Conservation (phyloP, 306 rosid species). For the Canavalia ensiformis region DNA sequence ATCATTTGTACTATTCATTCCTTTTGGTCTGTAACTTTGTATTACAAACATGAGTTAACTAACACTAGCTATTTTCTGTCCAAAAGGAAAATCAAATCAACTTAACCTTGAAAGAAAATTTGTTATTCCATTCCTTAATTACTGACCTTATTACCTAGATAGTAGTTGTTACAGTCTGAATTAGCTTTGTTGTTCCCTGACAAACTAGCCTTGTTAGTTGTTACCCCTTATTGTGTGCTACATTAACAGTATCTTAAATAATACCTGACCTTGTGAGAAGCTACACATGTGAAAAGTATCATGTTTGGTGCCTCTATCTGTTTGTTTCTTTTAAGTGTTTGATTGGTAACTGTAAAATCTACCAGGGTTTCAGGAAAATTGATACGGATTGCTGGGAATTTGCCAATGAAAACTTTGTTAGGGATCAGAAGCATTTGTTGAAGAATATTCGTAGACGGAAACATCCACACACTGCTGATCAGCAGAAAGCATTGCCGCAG, state of each 20-base stretch:
- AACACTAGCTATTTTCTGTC: not conserved
- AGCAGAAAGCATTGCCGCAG: conserved; percentile 55
- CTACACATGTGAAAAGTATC: conserved; percentile 4
- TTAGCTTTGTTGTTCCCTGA: no score
- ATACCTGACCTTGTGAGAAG: not conserved
- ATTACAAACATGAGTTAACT: no score
- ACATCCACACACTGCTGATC: conserved; percentile 66
- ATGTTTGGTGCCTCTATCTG: conserved; percentile 7
- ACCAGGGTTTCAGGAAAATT: conserved; percentile 92
- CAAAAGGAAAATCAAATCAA: not conserved
- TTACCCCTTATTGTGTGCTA: conserved; percentile 16
- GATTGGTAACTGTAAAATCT: conserved; percentile 40
- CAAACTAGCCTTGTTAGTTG: not conserved
- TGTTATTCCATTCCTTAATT: not conserved
- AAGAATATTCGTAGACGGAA: conserved; percentile 82
- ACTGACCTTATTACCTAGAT: not conserved
- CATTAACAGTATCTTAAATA: not conserved
- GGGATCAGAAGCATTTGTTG: conserved; percentile 79
- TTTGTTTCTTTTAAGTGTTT: conserved; percentile 29
- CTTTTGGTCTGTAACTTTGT: not conserved
- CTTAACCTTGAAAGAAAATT: not conserved
- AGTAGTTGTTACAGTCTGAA: not conserved
- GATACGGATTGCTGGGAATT: conserved; percentile 91
- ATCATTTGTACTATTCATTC: not conserved
- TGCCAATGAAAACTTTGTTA: conserved; percentile 79